phyloP scores from a whole-genome alignment of 2,329 filamentous ascomycete genomes.

The Calycina herbarum region DNA sequence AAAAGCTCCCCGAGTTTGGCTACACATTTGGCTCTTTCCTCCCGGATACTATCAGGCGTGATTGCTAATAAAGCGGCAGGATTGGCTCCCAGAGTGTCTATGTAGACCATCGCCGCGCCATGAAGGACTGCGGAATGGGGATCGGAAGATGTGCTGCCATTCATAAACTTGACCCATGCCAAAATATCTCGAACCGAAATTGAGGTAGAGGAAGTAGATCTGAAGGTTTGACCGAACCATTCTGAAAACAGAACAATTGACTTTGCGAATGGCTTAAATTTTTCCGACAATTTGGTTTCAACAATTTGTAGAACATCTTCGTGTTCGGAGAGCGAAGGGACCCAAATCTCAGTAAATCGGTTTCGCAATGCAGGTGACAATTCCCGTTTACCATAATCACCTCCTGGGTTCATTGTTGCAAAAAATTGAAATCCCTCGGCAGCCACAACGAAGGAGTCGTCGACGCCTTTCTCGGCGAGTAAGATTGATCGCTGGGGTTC shows the following conservation, averaged over 20 bases:
- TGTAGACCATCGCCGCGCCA: slow-evolving; percentile 91
- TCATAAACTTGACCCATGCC: slow-evolving; percentile 92
- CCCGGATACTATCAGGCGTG: slow-evolving; percentile 65
- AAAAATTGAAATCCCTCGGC: slow-evolving; percentile 87
- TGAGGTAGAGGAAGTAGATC: slow-evolving; percentile 69
- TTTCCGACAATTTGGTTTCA: slow-evolving; percentile 64
- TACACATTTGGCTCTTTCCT: slow-evolving; percentile 73
- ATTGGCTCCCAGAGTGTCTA: slow-evolving; percentile 93
- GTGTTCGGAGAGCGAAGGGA: slow-evolving; percentile 79
- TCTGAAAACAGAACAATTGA: slow-evolving; percentile 83
- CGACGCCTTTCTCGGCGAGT: slow-evolving; percentile 88
- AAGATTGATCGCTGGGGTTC: slow-evolving; percentile 84
- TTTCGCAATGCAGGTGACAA: slow-evolving; percentile 93
- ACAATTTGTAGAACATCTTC: slow-evolving; percentile 90
- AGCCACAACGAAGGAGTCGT: slow-evolving; percentile 77
- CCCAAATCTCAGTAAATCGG: slow-evolving; percentile 98
- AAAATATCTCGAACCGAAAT: slow-evolving; percentile 92
- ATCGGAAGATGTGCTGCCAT: slow-evolving; percentile 50
- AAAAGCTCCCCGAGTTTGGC: slow-evolving; percentile 69
- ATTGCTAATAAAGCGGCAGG: slow-evolving; percentile 83
- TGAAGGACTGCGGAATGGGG: slow-evolving; percentile 63
- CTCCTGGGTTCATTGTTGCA: slow-evolving; percentile 98
- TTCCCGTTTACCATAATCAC: slow-evolving; percentile 97
- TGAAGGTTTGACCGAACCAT: slow-evolving; percentile 87
- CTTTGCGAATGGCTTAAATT: slow-evolving; percentile 57